Percentiles rank a stretch among this genome's conserved stretches.
Evolutionary conservation across 177 flowering plant species (phyloP).

Genomic region (Vitis hybrid): DNA sequence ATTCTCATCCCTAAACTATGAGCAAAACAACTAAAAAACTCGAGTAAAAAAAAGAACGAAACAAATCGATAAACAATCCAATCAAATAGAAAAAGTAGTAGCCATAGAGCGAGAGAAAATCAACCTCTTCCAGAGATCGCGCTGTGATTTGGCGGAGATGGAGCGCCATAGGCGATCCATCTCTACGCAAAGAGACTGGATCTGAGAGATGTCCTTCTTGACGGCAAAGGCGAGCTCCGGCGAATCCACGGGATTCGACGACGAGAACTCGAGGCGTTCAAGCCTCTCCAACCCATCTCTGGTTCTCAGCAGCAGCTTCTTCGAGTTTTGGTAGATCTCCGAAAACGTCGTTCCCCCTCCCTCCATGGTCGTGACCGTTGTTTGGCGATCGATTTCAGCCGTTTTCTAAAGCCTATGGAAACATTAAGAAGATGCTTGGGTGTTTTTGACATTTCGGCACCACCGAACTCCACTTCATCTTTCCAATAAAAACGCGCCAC

Average conservation of each 20-base stretch:
- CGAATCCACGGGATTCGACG: constrained; percentile 38
- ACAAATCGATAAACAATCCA: too few relatives aligned
- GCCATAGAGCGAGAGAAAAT: background rate
- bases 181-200: constrained; percentile 70
- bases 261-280: constrained; percentile 62
- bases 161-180: constrained; percentile 94
- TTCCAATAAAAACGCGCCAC: too few relatives aligned
- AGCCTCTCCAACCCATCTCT: constrained; percentile 73
- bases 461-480: too few relatives aligned
- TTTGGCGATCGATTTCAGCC: too few relatives aligned
- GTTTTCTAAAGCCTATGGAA: too few relatives aligned
- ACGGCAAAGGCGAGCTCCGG: constrained; percentile 63
- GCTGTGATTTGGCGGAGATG: constrained; percentile 68
- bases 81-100: background rate
- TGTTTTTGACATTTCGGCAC: too few relatives aligned
- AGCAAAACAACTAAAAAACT: too few relatives aligned
- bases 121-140: constrained; percentile 94
- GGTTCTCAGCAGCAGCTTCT: constrained; percentile 43
- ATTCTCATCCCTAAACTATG: too few relatives aligned
- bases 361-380: background rate
- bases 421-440: too few relatives aligned
- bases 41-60: too few relatives aligned
- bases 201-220: constrained; percentile 63
- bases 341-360: constrained; percentile 70
- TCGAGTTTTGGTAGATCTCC: constrained; percentile 64